Evolutionary conservation across 2,329 filamentous ascomycete genomes (phyloP), one percentile per base, ranked within the genome.

Genomic region (Lachnellula occidentalis): DNA sequence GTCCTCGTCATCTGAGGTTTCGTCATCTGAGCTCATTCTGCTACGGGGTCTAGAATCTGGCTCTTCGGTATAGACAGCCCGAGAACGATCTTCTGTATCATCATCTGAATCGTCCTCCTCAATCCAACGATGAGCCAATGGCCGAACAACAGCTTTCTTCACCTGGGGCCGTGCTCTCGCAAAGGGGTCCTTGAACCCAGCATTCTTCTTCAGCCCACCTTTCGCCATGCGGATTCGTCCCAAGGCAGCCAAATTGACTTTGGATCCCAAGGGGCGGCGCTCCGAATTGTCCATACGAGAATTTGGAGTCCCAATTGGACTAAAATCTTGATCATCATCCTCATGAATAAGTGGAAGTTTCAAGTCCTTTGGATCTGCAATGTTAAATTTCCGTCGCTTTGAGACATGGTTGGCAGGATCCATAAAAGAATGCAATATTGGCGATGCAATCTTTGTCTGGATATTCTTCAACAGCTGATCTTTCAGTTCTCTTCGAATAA

Each of bases 401-500:
- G 84, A 80, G 2, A 78, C 76, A 70, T 96, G 91, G 55, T 90
- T 88, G 52, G 80, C 80, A 4, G 94, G 92, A 61, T 96, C 86
- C 55, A 99, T 80, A 66, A 86, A 91, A 42, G 90, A 82, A 62
- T 89, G 87, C 37, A 99, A 77, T 43, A 85, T 80, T 2, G 91
- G 90, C 6, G 86, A 88, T 8, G 89, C 92, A 47, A 97, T 85
- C 64, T 92, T 88, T 45, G 87, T 88, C 64, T 92, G 91, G 66
- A 97, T 88, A 69, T 96, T 91, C 61, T 88, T 83, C 58, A 97
- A 83, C 36, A 99, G 76, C 69, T 95, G 94, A 67, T 95, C 88
- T 56, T 83, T 85, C 67, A 99, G 76, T 69, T 97, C 92, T 51
- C 83, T 82, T 50, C 87, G 82, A 51, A 96, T 80, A 45, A 88